phyloP scores from a whole-genome alignment of 2,329 filamentous ascomycete species.

The Stachybotrys chlorohalonatus region DNA sequence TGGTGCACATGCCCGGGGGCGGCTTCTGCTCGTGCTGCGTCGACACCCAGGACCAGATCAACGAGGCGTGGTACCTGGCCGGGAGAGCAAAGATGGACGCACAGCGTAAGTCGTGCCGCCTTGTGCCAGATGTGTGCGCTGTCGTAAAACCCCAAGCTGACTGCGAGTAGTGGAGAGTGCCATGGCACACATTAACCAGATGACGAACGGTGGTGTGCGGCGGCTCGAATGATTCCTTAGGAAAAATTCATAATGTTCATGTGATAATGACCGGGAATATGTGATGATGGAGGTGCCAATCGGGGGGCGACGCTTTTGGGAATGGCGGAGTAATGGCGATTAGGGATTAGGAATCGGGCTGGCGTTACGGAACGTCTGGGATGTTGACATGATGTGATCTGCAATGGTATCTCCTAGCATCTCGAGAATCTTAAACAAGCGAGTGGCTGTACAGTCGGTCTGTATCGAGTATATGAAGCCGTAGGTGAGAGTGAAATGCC shows the following conservation, averaged over 20 bases:
- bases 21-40: slow-evolving; percentile 2
- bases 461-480: background rate
- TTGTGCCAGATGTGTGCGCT: background rate
- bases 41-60: background rate
- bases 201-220: background rate
- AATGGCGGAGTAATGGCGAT: background rate
- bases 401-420: too few relatives aligned
- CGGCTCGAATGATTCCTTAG: background rate
- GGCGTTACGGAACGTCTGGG: too few relatives aligned
- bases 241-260: background rate
- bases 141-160: background rate
- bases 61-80: slow-evolving; percentile 1
- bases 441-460: too few relatives aligned
- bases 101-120: slow-evolving; percentile 1
- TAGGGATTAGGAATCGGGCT: too few relatives aligned
- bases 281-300: background rate
- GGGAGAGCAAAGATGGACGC: slow-evolving; percentile 1
- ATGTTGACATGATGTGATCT: too few relatives aligned
- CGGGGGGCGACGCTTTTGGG: background rate
- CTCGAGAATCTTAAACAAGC: too few relatives aligned
- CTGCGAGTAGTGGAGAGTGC: background rate
- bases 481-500: background rate
- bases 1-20: background rate
- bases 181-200: slow-evolving; percentile 1
- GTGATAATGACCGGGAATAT: background rate